These are phyloP conservation scores for Naganishia albida DNA, from an alignment of 1,284 basidiomycete genomes.

Conservation along the genomic window DNA sequence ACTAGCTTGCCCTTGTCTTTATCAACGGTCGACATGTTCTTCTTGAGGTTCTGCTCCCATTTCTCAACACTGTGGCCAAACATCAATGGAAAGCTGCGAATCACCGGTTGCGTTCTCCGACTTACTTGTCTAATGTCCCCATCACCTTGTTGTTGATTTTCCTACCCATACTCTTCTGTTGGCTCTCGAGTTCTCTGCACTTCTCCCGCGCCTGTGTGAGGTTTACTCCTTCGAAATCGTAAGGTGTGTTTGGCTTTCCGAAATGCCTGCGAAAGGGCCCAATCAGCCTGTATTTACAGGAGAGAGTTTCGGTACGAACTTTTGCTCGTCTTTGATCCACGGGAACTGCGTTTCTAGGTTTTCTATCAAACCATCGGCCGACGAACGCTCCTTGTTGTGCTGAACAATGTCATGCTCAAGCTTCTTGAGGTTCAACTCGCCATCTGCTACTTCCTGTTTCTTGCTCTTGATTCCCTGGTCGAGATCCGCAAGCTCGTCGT, in stretches of 20 bases:
- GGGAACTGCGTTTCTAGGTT: conserved; percentile 76
- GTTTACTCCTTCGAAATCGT: conserved; percentile 78
- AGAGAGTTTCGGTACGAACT: conserved; percentile 56
- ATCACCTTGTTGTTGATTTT: conserved; percentile 95
- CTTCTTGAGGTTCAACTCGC: conserved; percentile 68
- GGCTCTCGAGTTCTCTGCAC: conserved; percentile 73
- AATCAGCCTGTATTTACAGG: conserved; percentile 10
- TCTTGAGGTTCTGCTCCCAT: conserved; percentile 80
- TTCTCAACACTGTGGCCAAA: conserved; percentile 77
- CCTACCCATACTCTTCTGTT: conserved; percentile 86
- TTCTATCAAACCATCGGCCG: conserved; percentile 60
- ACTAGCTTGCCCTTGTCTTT: conserved; percentile 97
- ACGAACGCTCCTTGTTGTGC: conserved; percentile 56
- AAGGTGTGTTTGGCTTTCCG: conserved; percentile 76
- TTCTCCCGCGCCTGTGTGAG: conserved; percentile 66
- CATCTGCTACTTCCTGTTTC: conserved; percentile 71
- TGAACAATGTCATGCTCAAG: conserved; percentile 60
- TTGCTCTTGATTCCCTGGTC: conserved; percentile 78
- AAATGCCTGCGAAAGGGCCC: conserved; percentile 60
- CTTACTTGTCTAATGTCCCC: conserved; percentile 91
- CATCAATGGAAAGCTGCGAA: neutral
- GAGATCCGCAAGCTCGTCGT: conserved; percentile 80
- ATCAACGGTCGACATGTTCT: conserved; percentile 84
- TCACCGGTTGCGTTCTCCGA: conserved; percentile 17
- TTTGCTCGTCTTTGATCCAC: conserved; percentile 85